Base-by-base conservation (phyloP, 140 eudicot genomes). In the Senecio squalidus region DNA sequence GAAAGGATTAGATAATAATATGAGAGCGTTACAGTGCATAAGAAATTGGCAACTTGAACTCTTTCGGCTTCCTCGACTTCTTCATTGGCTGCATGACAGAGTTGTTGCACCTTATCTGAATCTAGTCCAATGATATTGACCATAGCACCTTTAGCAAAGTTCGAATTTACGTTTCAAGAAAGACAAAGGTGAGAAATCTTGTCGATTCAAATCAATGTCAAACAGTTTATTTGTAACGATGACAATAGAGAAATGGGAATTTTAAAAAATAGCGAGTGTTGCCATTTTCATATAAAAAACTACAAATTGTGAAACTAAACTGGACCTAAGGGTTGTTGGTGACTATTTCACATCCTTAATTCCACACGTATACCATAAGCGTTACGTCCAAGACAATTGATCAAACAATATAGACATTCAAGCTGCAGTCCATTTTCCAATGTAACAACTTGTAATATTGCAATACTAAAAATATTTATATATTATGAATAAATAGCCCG, bases 381-480 rank as follows among this genome's bases (percentile, higher is more conserved):
- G 17, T 64, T 52, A 36, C 18, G 9, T 20, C 6, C 49, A 34
- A 49, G 10, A n/a, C 14, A 18, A 61, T 47, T 13, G 18, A 20
- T 9, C 25, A 9, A 22, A 18, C 30, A 6, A 28, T 8, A 21
- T 62, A 47, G 39, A 15, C 48, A 49, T 33, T 64, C 36, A 49
- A 22, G 50, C 16, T 66, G 51, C 53, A 17, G 27, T 48, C 22
- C 29, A 28, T 38, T 43, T 62, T 22, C 31, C 45, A 62, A 31
- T 9, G 48, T 31, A 30, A 64, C 1, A 46, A 9, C n/a, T 46
- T 18, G 7, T 2, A 54, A 41, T 24, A 38, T 39, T 53, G 17
- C 44, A 3, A 54, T 51, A 4, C 58, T 22, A 46, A 47, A 55
- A 51, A 43, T 24, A 62, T 56, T 14, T 20, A 11, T 81, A 44